Evolutionary conservation across 371 early-diverging fungal genomes (phyloP).

Genomic region (Mucor velutinosus): DNA sequence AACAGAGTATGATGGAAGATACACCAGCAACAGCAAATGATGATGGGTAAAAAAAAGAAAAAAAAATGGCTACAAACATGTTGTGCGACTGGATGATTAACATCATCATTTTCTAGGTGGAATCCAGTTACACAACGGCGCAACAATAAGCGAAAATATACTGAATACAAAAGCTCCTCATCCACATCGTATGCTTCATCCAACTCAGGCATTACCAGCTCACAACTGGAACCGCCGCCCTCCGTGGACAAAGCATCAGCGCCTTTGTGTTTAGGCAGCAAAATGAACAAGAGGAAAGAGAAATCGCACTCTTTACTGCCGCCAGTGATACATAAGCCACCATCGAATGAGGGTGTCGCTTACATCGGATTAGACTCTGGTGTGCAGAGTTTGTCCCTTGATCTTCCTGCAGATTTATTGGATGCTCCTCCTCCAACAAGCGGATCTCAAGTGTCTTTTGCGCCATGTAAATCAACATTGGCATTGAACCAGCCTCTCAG

Average conservation of each 20-base stretch:
- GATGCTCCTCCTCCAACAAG: neutral
- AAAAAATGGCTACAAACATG: neutral
- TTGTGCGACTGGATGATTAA: neutral
- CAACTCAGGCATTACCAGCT: neutral
- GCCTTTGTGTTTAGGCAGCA: neutral
- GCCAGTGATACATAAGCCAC: neutral
- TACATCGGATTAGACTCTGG: neutral
- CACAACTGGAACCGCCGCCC: neutral
- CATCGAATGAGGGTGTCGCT: neutral
- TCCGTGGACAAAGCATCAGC: neutral
- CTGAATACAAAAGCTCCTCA: neutral
- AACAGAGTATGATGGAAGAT: neutral
- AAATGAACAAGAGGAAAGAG: neutral
- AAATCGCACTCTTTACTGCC: neutral
- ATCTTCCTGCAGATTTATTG: neutral
- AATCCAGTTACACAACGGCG: neutral
- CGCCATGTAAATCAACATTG: neutral
- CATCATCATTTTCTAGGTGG: neutral
- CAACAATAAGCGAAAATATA: neutral
- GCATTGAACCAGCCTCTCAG: neutral
- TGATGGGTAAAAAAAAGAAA: constrained; percentile 4
- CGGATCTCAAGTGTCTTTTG: neutral
- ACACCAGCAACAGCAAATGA: neutral
- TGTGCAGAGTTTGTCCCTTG: neutral
- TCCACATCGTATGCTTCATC: neutral